These are phyloP conservation scores for Dillenia turbinata DNA, from an alignment of 164 flowering plant genomes.

Conservation along the genomic window DNA sequence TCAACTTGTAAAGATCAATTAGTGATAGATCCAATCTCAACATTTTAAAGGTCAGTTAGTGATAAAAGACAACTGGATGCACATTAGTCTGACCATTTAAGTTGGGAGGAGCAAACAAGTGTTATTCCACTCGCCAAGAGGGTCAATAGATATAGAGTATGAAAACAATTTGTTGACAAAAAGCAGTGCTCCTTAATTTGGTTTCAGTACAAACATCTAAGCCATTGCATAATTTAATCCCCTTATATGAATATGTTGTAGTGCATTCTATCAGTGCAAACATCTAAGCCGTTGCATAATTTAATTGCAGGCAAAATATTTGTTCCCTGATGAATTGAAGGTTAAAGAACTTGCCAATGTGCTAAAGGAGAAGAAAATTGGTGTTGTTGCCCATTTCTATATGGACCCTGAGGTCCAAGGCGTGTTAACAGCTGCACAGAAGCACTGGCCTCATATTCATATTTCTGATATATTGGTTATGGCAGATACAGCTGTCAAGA, in stretches of 20 bases:
- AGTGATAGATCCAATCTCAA: too few relatives aligned
- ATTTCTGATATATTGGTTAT: slow-evolving; percentile 95
- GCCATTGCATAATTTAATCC: slow-evolving; percentile 28
- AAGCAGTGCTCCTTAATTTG: not conserved
- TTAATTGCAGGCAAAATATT: slow-evolving; percentile 72
- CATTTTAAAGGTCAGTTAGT: too few relatives aligned
- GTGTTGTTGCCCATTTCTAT: slow-evolving; percentile 93
- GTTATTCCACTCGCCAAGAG: too few relatives aligned
- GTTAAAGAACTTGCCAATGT: slow-evolving; percentile 72
- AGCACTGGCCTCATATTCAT: slow-evolving; percentile 89
- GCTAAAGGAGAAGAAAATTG: slow-evolving; percentile 84
- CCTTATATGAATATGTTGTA: slow-evolving; percentile 7
- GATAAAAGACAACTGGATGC: too few relatives aligned
- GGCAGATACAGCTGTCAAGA: slow-evolving; percentile 93
- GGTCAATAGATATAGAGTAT: too few relatives aligned
- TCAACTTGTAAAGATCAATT: too few relatives aligned
- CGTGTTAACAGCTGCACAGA: slow-evolving; percentile 83
- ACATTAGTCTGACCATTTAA: too few relatives aligned
- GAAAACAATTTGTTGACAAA: too few relatives aligned
- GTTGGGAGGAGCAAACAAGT: too few relatives aligned
- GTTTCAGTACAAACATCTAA: slow-evolving; percentile 10
- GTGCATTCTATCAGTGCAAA: not conserved
- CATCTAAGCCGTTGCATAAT: slow-evolving; percentile 23
- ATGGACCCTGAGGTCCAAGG: slow-evolving; percentile 99
- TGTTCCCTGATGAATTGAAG: slow-evolving; percentile 72